Evolutionary conservation across 768 basidiomycete genomes (phyloP), one percentile per base, ranked within the genome.

Genomic region (Leucosporidium creatinivorum): DNA sequence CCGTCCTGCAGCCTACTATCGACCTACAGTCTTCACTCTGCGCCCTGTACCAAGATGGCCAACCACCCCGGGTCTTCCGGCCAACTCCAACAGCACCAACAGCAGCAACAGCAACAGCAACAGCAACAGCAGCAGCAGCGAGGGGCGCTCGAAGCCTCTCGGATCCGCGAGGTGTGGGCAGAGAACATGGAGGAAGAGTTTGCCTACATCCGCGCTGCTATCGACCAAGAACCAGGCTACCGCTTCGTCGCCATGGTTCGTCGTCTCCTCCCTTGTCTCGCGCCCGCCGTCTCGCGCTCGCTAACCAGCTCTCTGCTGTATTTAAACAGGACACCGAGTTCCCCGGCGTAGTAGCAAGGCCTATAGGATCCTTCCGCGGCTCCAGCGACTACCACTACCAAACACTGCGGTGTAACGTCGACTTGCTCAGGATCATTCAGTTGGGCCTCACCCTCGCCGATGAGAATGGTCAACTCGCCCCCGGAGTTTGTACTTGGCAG

Each of bases 381-480:
- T 91, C 92, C 17, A 92, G 92, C 26, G 96, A 99, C 80, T 98
- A 97, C 77, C 94, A 98, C 79, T 99, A 97, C 79, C 96, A 99
- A 79, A 99, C 96, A 3, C 94, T 99, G 89, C 87, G 96, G 68
- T 96, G 69, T 47, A 99, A 99, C 79, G 96, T 98, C 75, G 96
- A 99, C 83, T 82, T 98, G 58, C 84, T 99, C 73, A 92, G 91
- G 81, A 89, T 98, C 80, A 97, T 99, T 60, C 96, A 99, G 80
- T 86, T 98, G 68, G 96, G 96, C 8, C 84, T 99, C 72, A 96
- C 96, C 9, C 81, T 99, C 33, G 88, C 90, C 50, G 92, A 98
- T 78, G 92, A 93, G 77, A 85, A 96, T 39, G 96, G 96, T 7
- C 88, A 93, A 76, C 86, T 87, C 65, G 91, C 93, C 17, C 86